Base-by-base conservation (phyloP, 345 rosid genomes). In the Excoecaria agallocha region DNA sequence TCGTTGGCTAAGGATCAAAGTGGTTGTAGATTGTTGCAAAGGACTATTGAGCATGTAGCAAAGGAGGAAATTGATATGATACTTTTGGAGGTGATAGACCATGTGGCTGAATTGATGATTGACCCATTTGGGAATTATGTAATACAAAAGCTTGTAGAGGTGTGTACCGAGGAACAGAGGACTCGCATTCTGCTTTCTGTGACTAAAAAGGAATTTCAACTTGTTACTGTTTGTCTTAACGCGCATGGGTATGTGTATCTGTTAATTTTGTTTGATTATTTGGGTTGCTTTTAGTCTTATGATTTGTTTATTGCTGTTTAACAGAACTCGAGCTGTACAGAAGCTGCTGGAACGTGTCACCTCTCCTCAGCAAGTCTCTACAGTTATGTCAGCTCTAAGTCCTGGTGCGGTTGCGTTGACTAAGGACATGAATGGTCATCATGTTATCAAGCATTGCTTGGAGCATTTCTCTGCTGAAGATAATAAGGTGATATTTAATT, bases 51-150 rank as follows among this genome's bases (percentile, higher is more conserved):
- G 12, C 60, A 24, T 19, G 66, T 74, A 49, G 58, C 87, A 1
- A 70, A 17, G 24, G 87, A 82, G 77, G 82, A 58, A 8, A 59
- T 86, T 51, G 84, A 85, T 37, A 69, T 70, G 84, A 71, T 90
- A 38, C 90, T 88, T 75, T 25, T 48, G 45, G 87, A 82, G 73
- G 19, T 88, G 6, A 76, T 87, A 15, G 68, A 49, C 8, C 58
- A 76, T 41, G 57, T 86, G 6, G 72, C 73, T 59, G 86, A 84
- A 4, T 75, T 94, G 80, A 88, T 91, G 96, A 66, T 74, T 2
- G 86, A 91, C 78, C 87, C 83, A 69, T 85, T 68, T 66, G 97
- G 83, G 39, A 81, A 74, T 81, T 82, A 81, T 75, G 90, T 91
- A 20, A 46, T 86, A 60, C 86, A 80, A 77, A 81, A 67, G 82